Evolutionary conservation across 495 filamentous ascomycete genomes (phyloP), one percentile per base, ranked within the genome.

Genomic region (Trichoderma erinaceum): DNA sequence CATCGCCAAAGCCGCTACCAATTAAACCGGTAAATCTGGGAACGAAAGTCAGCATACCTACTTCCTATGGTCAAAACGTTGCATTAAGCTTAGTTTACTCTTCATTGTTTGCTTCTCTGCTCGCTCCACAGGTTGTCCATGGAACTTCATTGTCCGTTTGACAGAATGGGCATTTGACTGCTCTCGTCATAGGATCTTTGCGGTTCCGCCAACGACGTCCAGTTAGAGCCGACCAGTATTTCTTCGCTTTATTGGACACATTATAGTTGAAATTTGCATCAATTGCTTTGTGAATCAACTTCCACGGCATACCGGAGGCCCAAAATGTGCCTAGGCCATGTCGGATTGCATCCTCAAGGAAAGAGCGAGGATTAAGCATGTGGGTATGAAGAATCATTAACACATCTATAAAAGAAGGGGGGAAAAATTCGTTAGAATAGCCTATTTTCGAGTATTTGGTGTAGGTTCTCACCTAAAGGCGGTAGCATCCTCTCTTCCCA

Each of bases 351-450:
- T 91, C 89, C 35, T 91, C 89, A 10, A 90, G 80, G 70, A 85
- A 92, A 64, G 75, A 74, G 25, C 87, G 75, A 10, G 90, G 90
- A 68, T 91, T 91, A 7, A 93, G 82, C 83, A 90, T 83, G 70
- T 88, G 88, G 4, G 87, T 77, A 77, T 93, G 90, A 88, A 87
- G 92, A 4, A 92, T 87, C 88, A 93, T 90, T 29, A 93, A 74
- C 1, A 93, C 83, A 74, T 93, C 90, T 61, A 25, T 16, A 6
- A 25, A 21, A 25, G 6, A 56, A 4, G 16, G 27, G 4, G 1
- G 35, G 35, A 3, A 61, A 16, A 61, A 11, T 18, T 8, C 15
- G 25, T 56, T 16, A 29, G 44, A 4, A 11, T 48, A 48, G 1
- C 25, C 35, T 11, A 35, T 21, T 29, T 16, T 5, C 21, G 0